phyloP scores from a whole-genome alignment of 2,329 filamentous ascomycete genomes.

The Calonectria crousiana region DNA sequence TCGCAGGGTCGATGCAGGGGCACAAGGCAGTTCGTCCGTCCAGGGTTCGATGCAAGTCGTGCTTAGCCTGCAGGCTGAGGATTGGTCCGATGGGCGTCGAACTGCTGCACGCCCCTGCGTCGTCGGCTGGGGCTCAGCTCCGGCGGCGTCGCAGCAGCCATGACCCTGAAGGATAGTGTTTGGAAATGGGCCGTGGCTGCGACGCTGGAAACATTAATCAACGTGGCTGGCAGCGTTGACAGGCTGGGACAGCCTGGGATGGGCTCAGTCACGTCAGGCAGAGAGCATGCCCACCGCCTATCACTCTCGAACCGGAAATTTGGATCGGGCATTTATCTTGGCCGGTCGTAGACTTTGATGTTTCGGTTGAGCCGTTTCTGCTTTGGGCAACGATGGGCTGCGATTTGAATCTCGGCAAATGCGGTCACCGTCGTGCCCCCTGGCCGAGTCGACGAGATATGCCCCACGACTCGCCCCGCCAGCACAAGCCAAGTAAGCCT shows the following conservation, averaged over 20 bases:
- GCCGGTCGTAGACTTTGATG: not conserved
- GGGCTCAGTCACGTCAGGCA: not conserved
- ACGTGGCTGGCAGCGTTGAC: not conserved
- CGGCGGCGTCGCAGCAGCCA: not conserved
- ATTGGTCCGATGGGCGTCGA: not conserved
- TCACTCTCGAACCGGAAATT: not conserved
- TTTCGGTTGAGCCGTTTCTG: not conserved
- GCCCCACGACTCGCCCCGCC: not conserved
- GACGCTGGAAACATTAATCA: not conserved
- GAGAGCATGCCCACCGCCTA: not conserved
- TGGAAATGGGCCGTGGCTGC: not conserved
- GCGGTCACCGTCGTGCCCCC: not conserved
- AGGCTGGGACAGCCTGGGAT: not conserved
- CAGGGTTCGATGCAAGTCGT: not conserved
- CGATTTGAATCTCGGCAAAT: conserved; percentile 13
- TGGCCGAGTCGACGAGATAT: not conserved
- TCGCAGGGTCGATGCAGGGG: not conserved
- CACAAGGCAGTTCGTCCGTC: not conserved
- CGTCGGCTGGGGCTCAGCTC: not conserved
- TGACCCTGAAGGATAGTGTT: not conserved
- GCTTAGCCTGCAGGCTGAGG: not conserved
- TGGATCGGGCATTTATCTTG: conserved; percentile 1
- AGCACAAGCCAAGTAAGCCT: not conserved
- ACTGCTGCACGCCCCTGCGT: not conserved
- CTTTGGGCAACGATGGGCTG: not conserved